Evolutionary conservation across 495 filamentous ascomycete genomes (phyloP), one percentile per base, ranked within the genome.

Genomic region (Articulospora tetracladia): DNA sequence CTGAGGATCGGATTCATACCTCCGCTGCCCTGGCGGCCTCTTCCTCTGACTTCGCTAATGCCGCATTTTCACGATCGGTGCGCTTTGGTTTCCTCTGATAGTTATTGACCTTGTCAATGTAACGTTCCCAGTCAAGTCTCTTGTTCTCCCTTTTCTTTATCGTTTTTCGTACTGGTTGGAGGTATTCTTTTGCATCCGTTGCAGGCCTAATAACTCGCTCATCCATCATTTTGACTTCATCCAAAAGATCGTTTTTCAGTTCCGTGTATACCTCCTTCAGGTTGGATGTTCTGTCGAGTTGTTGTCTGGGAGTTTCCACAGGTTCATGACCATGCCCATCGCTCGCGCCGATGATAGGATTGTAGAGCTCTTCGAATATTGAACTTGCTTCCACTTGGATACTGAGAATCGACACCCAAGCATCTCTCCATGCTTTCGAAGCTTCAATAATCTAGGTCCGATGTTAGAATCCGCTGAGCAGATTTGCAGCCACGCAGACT

Each of bases 121-220:
- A 86, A 60, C 87, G 86, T 72, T 98, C 93, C 67, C 86, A 97
- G 70, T 97, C 93, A 48, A 94, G 67, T 79, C 96, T 89, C 73
- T 87, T 91, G 66, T 96, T 88, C 66, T 95, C 91, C 41, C 93
- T 79, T 68, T 91, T 93, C 76, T 96, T 96, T 70, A 98, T 93
- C 1, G 88, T 88, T 73, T 93, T 97, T 68, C 92, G 88, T 69
- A 96, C 78, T 0, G 90, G 88, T 57, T 83, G 79, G 58, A 96
- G 77, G 44, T 70, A 84, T 52, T 88, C 84, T 67, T 86, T 88
- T 1, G 89, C 91, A 53, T 88, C 81, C 20, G 77, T 79, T 3
- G 90, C 87, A 1, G 93, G 92, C 61, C 79, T 78, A 39, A 95
- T 79, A 56, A 97, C 82, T 53, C 85, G 81, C 0, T 74, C 70